Evolutionary conservation across 2,329 filamentous ascomycete genomes (phyloP).

Genomic region (Colletotrichum chlorophyti): DNA sequence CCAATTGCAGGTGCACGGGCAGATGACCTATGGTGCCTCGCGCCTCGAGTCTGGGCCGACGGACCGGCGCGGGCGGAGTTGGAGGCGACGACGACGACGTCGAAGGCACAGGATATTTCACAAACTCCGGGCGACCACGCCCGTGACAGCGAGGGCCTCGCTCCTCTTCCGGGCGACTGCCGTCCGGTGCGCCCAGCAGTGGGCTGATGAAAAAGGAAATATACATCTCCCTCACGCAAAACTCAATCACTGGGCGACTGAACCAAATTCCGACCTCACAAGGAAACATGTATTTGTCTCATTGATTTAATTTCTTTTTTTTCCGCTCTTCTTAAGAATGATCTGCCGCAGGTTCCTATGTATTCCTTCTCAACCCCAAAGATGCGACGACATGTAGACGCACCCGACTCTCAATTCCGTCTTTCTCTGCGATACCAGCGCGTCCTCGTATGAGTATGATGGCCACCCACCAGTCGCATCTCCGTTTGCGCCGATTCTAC

Average conservation of each 20-base stretch:
- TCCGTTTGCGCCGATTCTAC: constrained; percentile 23
- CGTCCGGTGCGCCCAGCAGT: neutral
- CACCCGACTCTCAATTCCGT: neutral
- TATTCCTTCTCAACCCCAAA: neutral
- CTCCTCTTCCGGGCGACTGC: too few species aligned
- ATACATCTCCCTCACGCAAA: too few species aligned
- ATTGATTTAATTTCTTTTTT: too few species aligned
- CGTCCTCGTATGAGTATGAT: constrained; percentile 17
- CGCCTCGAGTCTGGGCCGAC: too few species aligned
- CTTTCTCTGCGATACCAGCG: too few species aligned
- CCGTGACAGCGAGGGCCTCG: neutral
- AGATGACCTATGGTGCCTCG: too few species aligned
- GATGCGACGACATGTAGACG: constrained; percentile 10
- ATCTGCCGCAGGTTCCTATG: constrained; percentile 3
- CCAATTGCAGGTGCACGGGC: too few species aligned
- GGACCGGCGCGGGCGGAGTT: too few species aligned
- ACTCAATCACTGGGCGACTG: too few species aligned
- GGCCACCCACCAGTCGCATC: constrained; percentile 16
- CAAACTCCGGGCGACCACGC: neutral
- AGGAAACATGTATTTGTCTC: neutral
- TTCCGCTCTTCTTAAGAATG: too few species aligned
- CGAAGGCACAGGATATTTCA: too few species aligned
- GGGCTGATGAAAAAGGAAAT: constrained; percentile 2
- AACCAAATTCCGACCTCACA: neutral
- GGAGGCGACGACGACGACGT: too few species aligned